A percentile compares a stretch with the other conserved stretches of the same genome.
Evolutionary conservation across 306 rosid species (phyloP).

Genomic region (Ammopiptanthus mongolicus): DNA sequence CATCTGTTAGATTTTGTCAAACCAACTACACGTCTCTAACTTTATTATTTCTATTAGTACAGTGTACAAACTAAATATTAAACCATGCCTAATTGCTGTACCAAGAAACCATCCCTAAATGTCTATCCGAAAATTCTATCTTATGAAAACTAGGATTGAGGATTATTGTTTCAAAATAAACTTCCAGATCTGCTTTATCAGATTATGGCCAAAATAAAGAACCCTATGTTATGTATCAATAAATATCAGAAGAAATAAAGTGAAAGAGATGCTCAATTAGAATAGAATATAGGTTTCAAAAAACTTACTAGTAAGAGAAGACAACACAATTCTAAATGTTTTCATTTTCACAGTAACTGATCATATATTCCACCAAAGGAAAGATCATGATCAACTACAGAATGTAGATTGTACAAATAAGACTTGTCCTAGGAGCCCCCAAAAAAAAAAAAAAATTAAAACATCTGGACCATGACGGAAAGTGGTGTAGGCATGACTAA

Average conservation of each 20-base stretch:
- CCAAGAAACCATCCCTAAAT: neutral
- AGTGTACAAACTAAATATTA: neutral
- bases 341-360: neutral
- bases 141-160: neutral
- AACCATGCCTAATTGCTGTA: neutral
- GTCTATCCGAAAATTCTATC: neutral
- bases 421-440: neutral
- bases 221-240: neutral
- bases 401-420: no score
- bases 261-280: neutral
- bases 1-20: neutral
- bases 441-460: neutral
- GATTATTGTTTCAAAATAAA: neutral
- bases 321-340: neutral
- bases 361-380: neutral
- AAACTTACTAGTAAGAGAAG: neutral
- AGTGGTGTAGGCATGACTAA: neutral
- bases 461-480: neutral
- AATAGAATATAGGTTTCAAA: no score
- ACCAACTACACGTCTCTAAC: no score
- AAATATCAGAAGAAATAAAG: neutral
- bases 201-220: neutral
- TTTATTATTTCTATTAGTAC: no score
- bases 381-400: neutral
- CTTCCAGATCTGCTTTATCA: neutral